Evolutionary conservation across 345 rosid genomes (phyloP).

Genomic region (Arabis hirsuta): DNA sequence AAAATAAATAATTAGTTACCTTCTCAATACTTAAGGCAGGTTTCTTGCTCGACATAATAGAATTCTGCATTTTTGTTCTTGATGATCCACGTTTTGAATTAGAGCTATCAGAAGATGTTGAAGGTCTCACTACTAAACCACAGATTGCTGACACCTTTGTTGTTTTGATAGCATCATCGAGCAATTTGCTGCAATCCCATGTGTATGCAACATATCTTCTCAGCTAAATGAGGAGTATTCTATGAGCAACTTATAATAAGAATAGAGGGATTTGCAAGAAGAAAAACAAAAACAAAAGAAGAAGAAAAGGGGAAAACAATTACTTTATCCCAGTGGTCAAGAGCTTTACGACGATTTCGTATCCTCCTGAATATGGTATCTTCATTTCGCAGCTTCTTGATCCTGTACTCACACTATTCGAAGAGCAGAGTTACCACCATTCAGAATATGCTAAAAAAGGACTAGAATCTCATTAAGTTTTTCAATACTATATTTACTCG

Average conservation of each 20-base stretch:
- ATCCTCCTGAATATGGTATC: slow-evolving; percentile 68
- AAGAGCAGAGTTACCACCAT: slow-evolving; percentile 37
- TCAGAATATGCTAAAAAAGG: slow-evolving; percentile 8
- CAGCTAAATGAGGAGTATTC: slow-evolving; percentile 54
- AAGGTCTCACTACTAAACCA: slow-evolving; percentile 45
- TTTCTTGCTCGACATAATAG: slow-evolving; percentile 49
- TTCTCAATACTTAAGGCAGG: slow-evolving; percentile 50
- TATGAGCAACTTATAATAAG: slow-evolving; percentile 32
- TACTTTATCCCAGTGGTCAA: slow-evolving; percentile 87
- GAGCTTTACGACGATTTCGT: slow-evolving; percentile 78
- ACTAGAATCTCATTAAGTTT: neutral
- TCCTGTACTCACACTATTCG: slow-evolving; percentile 76
- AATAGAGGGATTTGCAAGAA: slow-evolving; percentile 10
- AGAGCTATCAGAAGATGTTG: slow-evolving; percentile 47
- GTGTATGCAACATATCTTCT: slow-evolving; percentile 89
- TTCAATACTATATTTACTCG: neutral
- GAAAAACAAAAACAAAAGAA: neutral
- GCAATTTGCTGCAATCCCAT: slow-evolving; percentile 66
- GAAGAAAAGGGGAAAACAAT: slow-evolving; percentile 26
- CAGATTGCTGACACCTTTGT: slow-evolving; percentile 44
- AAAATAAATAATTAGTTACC: slow-evolving; percentile 49
- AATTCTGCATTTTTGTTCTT: slow-evolving; percentile 37
- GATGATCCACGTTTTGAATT: slow-evolving; percentile 48
- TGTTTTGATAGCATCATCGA: slow-evolving; percentile 46
- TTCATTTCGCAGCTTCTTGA: slow-evolving; percentile 81